A percentile compares a stretch with the other conserved stretches of the same genome.
These are phyloP conservation scores for Multifurca ochricompacta DNA, from an alignment of 768 basidiomycete species.

Conservation along the genomic window DNA sequence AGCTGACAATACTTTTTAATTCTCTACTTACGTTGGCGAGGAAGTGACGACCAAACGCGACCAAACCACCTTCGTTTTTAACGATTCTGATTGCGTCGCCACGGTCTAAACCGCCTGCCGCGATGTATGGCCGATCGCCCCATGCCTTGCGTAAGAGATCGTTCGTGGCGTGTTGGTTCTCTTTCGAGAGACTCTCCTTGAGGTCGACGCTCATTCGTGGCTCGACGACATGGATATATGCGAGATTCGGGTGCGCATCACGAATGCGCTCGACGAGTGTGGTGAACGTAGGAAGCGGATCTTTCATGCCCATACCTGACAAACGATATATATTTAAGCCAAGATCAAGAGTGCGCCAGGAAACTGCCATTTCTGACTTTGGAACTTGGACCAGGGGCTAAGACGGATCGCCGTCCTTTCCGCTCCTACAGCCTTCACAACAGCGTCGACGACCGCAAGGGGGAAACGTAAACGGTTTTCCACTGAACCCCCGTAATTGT, in stretches of 20 bases:
- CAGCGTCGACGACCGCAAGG: slow-evolving; percentile 32
- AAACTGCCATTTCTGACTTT: slow-evolving; percentile 19
- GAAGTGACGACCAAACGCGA: too few relatives aligned
- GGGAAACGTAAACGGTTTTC: slow-evolving; percentile 38
- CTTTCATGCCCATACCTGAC: slow-evolving; percentile 15
- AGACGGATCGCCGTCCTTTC: slow-evolving; percentile 33
- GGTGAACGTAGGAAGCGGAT: slow-evolving; percentile 8
- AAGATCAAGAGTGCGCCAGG: background rate
- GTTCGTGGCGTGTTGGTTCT: too few relatives aligned
- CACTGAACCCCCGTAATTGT: slow-evolving; percentile 40
- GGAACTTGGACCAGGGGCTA: slow-evolving; percentile 28
- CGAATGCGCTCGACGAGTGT: background rate
- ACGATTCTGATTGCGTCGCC: too few relatives aligned
- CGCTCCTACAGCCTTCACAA: slow-evolving; percentile 31
- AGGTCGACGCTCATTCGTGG: too few relatives aligned
- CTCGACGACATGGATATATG: slow-evolving; percentile 9
- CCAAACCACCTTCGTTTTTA: too few relatives aligned
- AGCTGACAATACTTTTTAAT: too few relatives aligned
- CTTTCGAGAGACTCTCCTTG: too few relatives aligned
- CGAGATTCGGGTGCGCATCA: background rate
- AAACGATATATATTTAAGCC: background rate
- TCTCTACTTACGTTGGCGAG: too few relatives aligned
- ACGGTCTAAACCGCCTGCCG: too few relatives aligned
- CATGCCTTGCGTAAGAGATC: too few relatives aligned
- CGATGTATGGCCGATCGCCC: too few relatives aligned